Evolutionary conservation across 768 basidiomycete genomes (phyloP).

Genomic region (Rhizopogon sp.): DNA sequence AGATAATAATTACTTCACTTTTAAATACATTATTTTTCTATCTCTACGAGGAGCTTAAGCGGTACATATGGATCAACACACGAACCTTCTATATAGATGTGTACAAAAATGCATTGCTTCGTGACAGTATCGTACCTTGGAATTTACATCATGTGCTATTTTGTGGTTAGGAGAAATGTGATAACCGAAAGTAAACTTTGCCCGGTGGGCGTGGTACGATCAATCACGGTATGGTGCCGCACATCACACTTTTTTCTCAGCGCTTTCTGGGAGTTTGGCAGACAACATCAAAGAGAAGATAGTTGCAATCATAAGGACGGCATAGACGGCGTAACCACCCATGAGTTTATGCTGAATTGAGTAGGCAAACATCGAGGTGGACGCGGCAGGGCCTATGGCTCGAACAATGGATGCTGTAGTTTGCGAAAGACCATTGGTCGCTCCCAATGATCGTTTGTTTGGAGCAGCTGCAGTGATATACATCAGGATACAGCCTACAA

Average conservation of each 20-base stretch:
- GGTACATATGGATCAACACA: not conserved
- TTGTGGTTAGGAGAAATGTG: not conserved
- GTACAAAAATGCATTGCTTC: not conserved
- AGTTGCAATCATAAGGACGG: slow-evolving; percentile 14
- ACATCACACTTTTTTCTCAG: not conserved
- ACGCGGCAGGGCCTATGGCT: slow-evolving; percentile 28
- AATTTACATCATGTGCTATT: not conserved
- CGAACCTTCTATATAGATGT: not conserved
- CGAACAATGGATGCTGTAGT: slow-evolving; percentile 25
- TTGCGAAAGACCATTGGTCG: slow-evolving; percentile 52
- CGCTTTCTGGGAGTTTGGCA: slow-evolving; percentile 14
- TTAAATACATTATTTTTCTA: not conserved
- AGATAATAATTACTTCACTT: not conserved
- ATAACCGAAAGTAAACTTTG: not conserved
- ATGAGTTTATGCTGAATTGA: slow-evolving; percentile 29
- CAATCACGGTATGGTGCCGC: too few species aligned
- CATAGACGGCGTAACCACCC: slow-evolving; percentile 33
- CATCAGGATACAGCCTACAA: slow-evolving; percentile 61
- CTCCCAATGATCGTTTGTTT: slow-evolving; percentile 61
- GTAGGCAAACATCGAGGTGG: slow-evolving; percentile 33
- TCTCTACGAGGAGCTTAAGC: not conserved
- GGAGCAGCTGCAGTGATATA: slow-evolving; percentile 64
- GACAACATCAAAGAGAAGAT: slow-evolving; percentile 14
- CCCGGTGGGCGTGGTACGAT: not conserved
- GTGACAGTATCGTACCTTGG: not conserved